phyloP scores from a whole-genome alignment of 371 early-diverging fungal genomes.

The Saksenaea oblongispora region DNA sequence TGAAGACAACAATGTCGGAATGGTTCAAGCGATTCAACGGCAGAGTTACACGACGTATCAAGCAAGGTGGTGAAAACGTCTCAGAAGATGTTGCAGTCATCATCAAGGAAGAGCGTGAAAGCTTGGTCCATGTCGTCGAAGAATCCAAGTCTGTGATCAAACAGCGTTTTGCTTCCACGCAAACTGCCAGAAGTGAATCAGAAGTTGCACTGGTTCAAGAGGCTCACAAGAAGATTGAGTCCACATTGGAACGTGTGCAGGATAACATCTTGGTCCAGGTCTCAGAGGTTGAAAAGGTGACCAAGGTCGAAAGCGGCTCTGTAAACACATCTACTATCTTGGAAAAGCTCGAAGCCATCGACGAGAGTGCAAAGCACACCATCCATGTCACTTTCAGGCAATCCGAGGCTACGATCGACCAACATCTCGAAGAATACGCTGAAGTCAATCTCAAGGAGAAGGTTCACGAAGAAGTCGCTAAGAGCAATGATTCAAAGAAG shows the following conservation, averaged over 20 bases:
- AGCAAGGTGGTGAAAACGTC: constrained; percentile 17
- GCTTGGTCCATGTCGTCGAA: constrained; percentile 6
- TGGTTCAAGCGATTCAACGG: constrained; percentile 15
- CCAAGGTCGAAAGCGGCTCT: neutral
- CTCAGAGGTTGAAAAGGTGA: constrained; percentile 21
- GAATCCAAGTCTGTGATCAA: constrained; percentile 4
- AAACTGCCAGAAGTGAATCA: neutral
- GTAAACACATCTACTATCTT: neutral
- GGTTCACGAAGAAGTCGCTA: neutral
- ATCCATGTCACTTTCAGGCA: constrained; percentile 1
- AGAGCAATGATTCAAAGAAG: neutral
- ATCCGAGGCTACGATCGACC: neutral
- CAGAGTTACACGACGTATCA: constrained; percentile 7
- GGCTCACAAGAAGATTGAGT: constrained; percentile 24
- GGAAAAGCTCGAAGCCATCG: neutral
- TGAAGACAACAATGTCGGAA: constrained; percentile 9
- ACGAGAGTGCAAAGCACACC: neutral
- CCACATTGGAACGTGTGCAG: constrained; percentile 21
- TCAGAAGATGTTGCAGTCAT: constrained; percentile 5
- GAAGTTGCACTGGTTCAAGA: constrained; percentile 18
- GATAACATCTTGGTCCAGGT: constrained; percentile 23
- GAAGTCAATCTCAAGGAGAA: neutral
- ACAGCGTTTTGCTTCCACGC: neutral
- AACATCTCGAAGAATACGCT: neutral
- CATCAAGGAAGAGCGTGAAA: constrained; percentile 12